phyloP scores from a whole-genome alignment of 331 rosid species.

The Rhamnella rubrinervis region DNA sequence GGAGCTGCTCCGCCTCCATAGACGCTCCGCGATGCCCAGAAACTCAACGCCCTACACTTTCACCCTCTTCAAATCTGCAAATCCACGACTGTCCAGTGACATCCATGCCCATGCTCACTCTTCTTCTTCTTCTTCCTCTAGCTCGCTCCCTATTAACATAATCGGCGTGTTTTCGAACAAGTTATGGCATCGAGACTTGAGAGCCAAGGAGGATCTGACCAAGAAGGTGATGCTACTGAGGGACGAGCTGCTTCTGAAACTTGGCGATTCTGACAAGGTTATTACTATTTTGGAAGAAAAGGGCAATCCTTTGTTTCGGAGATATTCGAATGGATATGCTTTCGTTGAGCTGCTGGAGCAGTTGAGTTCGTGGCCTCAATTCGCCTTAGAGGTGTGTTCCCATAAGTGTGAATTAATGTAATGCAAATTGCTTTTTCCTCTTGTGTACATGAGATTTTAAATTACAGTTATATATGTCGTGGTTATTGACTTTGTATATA shows the following conservation, averaged over 20 bases:
- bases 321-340: conserved; percentile 16
- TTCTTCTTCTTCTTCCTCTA: conserved; percentile 13
- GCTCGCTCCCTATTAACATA: conserved; percentile 3
- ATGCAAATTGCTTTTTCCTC: not conserved
- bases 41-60: conserved; percentile 3
- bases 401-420: not conserved
- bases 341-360: conserved; percentile 45
- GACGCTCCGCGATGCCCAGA: conserved; percentile 22
- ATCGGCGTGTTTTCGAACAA: conserved; percentile 27
- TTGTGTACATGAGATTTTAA: not conserved
- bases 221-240: conserved; percentile 23
- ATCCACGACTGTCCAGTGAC: conserved; percentile 18
- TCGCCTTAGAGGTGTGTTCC: conserved; percentile 53
- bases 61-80: conserved; percentile 16
- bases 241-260: conserved; percentile 33
- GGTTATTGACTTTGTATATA: not conserved
- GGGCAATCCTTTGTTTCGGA: conserved; percentile 16
- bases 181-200: not conserved
- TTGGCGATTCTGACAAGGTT: conserved; percentile 30
- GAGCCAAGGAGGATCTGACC: conserved; percentile 8
- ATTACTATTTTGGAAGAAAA: conserved; percentile 41
- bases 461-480: not conserved
- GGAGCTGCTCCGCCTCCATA: conserved; percentile 27
- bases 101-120: conserved; percentile 19
- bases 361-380: conserved; percentile 46